Conservation (phyloP, 2,329 filamentous ascomycete genomes). For the Microdochium bolleyi region DNA sequence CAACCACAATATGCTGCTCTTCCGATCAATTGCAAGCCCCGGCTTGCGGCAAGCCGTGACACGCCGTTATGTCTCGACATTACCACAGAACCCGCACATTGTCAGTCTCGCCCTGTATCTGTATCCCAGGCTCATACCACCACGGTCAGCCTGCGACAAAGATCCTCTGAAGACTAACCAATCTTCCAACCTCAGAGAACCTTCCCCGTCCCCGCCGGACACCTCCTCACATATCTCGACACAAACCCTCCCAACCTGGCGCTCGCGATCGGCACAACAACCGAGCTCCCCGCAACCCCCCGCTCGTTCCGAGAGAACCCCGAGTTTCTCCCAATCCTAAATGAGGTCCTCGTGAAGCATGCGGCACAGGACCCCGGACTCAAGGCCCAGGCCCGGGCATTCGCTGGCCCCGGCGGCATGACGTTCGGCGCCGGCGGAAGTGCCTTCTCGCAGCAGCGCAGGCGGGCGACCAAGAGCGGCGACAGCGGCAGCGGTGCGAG, state of each 20-base stretch:
- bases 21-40: background rate
- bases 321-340: constrained; percentile 49
- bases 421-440: constrained; percentile 43
- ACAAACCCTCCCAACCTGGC: constrained; percentile 43
- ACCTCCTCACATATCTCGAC: constrained; percentile 53
- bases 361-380: constrained; percentile 49
- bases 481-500: constrained; percentile 47
- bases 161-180: background rate
- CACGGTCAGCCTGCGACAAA: no score
- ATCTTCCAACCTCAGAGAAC: constrained; percentile 38
- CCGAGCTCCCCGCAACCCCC: constrained; percentile 51
- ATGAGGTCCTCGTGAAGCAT: constrained; percentile 46
- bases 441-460: constrained; percentile 35
- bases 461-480: constrained; percentile 18
- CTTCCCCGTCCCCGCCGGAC: constrained; percentile 38
- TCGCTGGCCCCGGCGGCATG: constrained; percentile 49
- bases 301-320: constrained; percentile 51
- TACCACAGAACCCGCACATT: constrained; percentile 45
- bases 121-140: no score
- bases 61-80: constrained; percentile 31
- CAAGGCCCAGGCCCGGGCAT: constrained; percentile 47
- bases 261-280: constrained; percentile 53
- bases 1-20: background rate
- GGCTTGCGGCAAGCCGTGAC: background rate
- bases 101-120: constrained; percentile 26